A percentile compares a stretch with the other conserved stretches of the same genome.
phyloP scores from a whole-genome alignment of 768 basidiomycete genomes.

The Podaxis carcinomalis region DNA sequence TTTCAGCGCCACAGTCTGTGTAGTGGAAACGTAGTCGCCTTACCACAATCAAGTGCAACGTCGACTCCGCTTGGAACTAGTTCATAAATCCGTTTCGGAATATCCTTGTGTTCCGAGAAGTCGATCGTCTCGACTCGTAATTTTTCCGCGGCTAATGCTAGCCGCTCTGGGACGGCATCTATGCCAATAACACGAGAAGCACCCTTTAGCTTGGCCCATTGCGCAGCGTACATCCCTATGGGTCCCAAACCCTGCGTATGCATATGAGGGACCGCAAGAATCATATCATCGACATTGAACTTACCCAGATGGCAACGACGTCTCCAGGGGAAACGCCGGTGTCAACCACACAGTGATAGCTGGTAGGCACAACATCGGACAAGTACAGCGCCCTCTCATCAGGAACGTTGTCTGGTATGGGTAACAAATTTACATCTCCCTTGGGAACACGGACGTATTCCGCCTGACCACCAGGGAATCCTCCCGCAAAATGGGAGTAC shows the following conservation, averaged over 20 bases:
- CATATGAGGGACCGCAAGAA: neutral
- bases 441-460: conserved; percentile 72
- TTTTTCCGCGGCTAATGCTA: conserved; percentile 43
- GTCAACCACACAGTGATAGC: conserved; percentile 71
- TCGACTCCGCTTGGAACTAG: conserved; percentile 63
- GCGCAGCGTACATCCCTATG: conserved; percentile 57
- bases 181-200: conserved; percentile 69
- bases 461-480: conserved; percentile 71
- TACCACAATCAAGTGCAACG: conserved; percentile 51
- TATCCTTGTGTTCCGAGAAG: conserved; percentile 45
- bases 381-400: conserved; percentile 59
- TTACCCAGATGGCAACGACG: conserved; percentile 66
- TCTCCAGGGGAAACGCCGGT: conserved; percentile 72
- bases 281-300: conserved; percentile 15
- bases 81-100: conserved; percentile 54
- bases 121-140: conserved; percentile 54
- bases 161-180: conserved; percentile 47
- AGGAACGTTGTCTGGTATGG: conserved; percentile 59
- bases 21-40: neutral
- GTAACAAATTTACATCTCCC: conserved; percentile 68
- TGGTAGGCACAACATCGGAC: conserved; percentile 64
- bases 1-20: too few relatives aligned
- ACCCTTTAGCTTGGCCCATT: conserved; percentile 64
- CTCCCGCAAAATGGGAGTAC: conserved; percentile 68
- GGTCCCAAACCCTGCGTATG: conserved; percentile 53